phyloP scores from a whole-genome alignment of 805 yeast species.

The Diddensiella transvaalensis region DNA sequence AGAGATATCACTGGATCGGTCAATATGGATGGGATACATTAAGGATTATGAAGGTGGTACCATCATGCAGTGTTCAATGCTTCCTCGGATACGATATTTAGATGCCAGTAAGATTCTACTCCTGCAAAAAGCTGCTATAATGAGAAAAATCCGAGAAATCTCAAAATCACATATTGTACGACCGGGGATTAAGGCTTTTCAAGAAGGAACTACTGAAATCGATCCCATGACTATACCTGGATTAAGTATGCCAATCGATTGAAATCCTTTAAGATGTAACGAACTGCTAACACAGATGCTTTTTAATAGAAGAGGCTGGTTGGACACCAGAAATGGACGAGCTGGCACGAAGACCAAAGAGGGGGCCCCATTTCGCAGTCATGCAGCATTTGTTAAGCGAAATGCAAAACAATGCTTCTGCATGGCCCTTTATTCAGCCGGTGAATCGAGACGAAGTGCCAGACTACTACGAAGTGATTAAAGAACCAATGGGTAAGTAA shows the following conservation, averaged over 20 bases:
- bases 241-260: constrained; percentile 40
- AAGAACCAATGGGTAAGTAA: constrained; percentile 87
- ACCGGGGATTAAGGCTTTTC: constrained; percentile 75
- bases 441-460: constrained; percentile 93
- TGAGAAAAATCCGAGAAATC: constrained; percentile 73
- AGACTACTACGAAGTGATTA: constrained; percentile 92
- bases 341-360: constrained; percentile 87
- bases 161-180: constrained; percentile 77
- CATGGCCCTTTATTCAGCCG: constrained; percentile 96
- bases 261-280: no score
- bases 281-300: no score
- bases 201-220: constrained; percentile 39
- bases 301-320: constrained; percentile 65
- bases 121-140: constrained; percentile 87
- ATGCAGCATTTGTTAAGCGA: constrained; percentile 88
- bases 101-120: constrained; percentile 84
- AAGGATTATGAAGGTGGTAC: constrained; percentile 99
- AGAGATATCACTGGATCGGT: constrained; percentile 80
- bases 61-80: constrained; percentile 93
- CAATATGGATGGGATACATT: constrained; percentile 96
- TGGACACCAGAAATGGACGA: constrained; percentile 99
- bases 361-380: constrained; percentile 91
- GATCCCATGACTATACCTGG: constrained; percentile 90
- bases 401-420: constrained; percentile 88
- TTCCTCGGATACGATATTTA: constrained; percentile 81